phyloP scores from a whole-genome alignment of 345 rosid species.

The Ceriops tagal region DNA sequence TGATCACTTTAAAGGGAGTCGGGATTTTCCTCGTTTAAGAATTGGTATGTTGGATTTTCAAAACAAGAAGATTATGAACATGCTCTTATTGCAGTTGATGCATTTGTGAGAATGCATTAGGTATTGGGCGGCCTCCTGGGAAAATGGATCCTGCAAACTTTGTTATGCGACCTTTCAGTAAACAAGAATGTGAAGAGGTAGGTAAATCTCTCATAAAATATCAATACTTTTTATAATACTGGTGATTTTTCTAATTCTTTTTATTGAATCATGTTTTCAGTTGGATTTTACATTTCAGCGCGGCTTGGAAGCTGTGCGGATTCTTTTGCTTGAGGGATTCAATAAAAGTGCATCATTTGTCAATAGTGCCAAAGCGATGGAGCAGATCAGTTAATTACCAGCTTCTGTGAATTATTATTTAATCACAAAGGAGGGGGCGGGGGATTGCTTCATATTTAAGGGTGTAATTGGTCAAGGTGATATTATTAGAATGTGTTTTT shows the following conservation, averaged over 20 bases:
- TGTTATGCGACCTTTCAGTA: conserved; percentile 70
- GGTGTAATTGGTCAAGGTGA: too few species aligned
- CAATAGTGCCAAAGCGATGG: conserved; percentile 56
- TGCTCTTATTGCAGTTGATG: neutral
- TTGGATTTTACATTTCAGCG: conserved; percentile 67
- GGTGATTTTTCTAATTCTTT: conserved; percentile 1
- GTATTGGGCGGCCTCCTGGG: conserved; percentile 96
- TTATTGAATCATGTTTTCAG: conserved; percentile 34
- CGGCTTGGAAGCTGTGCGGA: conserved; percentile 63
- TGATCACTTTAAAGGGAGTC: conserved; percentile 82
- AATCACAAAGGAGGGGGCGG: too few species aligned
- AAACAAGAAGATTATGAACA: neutral
- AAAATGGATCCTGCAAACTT: conserved; percentile 72
- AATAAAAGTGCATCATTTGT: conserved; percentile 84
- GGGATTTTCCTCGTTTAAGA: conserved; percentile 91
- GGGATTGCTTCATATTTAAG: too few species aligned
- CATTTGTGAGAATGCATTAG: conserved; percentile 34
- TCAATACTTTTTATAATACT: neutral
- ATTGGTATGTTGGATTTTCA: conserved; percentile 45
- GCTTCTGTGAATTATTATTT: too few species aligned
- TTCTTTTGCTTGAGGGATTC: conserved; percentile 68
- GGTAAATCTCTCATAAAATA: neutral
- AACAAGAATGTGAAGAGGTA: conserved; percentile 81
- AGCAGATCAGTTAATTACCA: conserved; percentile 33
- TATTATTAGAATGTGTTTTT: too few species aligned